Evolutionary conservation across 768 basidiomycete species (phyloP), one percentile per base, ranked within the genome.

Genomic region (Amanita exitialis): DNA sequence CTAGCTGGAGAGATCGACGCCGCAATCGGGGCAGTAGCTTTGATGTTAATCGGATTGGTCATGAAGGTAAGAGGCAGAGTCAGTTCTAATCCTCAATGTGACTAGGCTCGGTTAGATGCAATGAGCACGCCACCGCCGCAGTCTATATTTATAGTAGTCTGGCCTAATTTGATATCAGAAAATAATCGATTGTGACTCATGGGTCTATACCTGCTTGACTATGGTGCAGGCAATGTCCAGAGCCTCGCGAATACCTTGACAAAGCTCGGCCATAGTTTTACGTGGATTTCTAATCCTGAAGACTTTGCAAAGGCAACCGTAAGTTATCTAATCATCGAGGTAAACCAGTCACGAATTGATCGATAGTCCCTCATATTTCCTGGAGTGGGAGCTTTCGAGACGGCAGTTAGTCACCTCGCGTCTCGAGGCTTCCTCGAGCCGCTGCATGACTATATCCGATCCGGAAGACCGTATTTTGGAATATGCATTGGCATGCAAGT

Each of bases 401-500:
- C 86, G 16, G 95, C 95, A 9, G 83, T 96, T 57, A 74, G 77
- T 44, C 83, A 87, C 51, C 80, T 99, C 46, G 67, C 70, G 13
- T 65, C 75, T 15, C 82, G 81, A 54, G 90, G 87, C 18, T 78
- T 94, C 53, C 75, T 87, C 32, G 79, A 87, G 56, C 92, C 90
- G 21, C 74, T 99, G 51, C 78, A 76, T 54, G 68, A 76, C 46
- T 99, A 97, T 66, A 82, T 99, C 59, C 67, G 69, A 13, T 90
- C 90, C 9, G 95, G 96, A 21, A 79, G 76, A 59, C 96, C 95
- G 2, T 99, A 96, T 69, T 90, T 96, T 67, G 91, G 91, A 35
- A 98, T 99, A 71, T 99, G 96, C 70, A 90, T 99, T 61, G 96
- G 96, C 59, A 86, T 99, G 83, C 96, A 99, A 67, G 80, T 96